Base-by-base conservation (phyloP, 495 filamentous ascomycete species). In the Tricharina praecox region DNA sequence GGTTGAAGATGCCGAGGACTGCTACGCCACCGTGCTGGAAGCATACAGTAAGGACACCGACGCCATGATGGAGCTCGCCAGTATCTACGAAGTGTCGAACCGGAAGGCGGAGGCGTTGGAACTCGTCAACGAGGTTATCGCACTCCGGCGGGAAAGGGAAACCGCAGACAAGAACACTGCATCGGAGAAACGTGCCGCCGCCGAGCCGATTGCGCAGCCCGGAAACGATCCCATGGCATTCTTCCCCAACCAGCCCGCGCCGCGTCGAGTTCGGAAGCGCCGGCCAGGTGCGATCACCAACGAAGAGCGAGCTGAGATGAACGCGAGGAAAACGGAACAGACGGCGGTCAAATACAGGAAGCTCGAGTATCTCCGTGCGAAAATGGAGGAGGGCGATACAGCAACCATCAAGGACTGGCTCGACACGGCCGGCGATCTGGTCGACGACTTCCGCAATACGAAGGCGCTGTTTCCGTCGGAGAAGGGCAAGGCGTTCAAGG, bases 371-470 rank as follows among this genome's bases (percentile, higher is more conserved):
- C 53, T 80, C 10, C 65, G 70, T 19, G 66, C 68, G 3, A 56
- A 55, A 0, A 66, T 76, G 19, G 64, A 70, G 51, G 60, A 60
- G 9, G 77, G 77, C 1, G 67, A 76, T 40, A 41, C 59, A 2
- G 63, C 71, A 38, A 73, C 76, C 11, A 70, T 64, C 13, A 63
- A 68, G 16, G 70, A 75, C 23, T 93, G 83, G 78, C 76, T 92
- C 61, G 69, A 77, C 51, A 78, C 78, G 25, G 82, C 84, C 0
- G 73, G 76, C 56, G 71, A 74, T 43, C 68, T 95, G 16, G 69
- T 86, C 15, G 74, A 86, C 52, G 82, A 86, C 47, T 96, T 94
- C 61, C 71, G 78, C 30, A 72, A 74, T 9, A 81, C 78, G 47
- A 79, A 77, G 49, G 67, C 73, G 4, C 86, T 94, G 58, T 94